These are phyloP conservation scores for Scutellaria barbata DNA, from an alignment of 257 asterid species.

Conservation along the genomic window DNA sequence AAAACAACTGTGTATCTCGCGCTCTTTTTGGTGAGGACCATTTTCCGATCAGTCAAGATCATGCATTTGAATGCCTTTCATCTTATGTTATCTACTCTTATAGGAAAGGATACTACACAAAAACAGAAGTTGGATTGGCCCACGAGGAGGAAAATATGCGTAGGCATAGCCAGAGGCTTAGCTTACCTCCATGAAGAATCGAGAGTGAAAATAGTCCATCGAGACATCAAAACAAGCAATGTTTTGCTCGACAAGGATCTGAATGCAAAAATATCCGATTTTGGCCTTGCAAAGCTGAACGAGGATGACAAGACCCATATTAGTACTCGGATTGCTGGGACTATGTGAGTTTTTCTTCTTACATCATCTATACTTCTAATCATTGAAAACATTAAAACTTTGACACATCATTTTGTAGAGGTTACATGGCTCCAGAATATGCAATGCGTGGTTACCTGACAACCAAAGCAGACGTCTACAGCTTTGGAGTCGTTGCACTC, in stretches of 20 bases:
- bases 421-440: constrained; percentile 97
- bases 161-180: constrained; percentile 82
- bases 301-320: constrained; percentile 82
- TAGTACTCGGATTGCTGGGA: constrained; percentile 92
- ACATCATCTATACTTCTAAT: neutral
- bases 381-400: neutral
- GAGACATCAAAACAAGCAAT: constrained; percentile 90
- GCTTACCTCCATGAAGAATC: constrained; percentile 93
- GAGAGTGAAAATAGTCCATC: constrained; percentile 76
- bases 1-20: constrained; percentile 77
- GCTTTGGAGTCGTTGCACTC: constrained; percentile 93
- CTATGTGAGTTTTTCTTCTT: constrained; percentile 62
- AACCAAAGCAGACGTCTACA: constrained; percentile 86
- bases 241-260: constrained; percentile 80
- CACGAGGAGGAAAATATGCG: constrained; percentile 70
- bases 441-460: constrained; percentile 91
- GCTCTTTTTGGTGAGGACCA: constrained; percentile 72
- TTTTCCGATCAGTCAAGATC: constrained; percentile 14
- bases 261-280: constrained; percentile 85
- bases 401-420: constrained; percentile 49
- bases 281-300: constrained; percentile 84
- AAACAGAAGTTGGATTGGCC: constrained; percentile 78
- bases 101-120: constrained; percentile 54
- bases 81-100: constrained; percentile 27
- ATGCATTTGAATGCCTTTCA: constrained; percentile 7